phyloP scores from a whole-genome alignment of 257 asterid genomes.

The Solanum clarkiae region DNA sequence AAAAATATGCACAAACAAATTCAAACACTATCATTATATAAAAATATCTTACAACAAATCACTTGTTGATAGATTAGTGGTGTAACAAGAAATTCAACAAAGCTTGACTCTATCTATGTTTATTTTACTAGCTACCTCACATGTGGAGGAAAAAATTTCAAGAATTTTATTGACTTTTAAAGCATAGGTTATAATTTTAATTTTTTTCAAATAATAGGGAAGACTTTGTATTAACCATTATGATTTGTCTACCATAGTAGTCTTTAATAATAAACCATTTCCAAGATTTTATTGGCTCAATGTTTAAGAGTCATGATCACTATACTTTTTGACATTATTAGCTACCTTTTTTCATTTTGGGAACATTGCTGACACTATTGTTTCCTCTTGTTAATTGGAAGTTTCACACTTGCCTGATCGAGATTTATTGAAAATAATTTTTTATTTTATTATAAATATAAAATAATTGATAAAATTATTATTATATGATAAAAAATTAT shows the following conservation, averaged over 20 bases:
- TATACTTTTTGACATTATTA: background rate
- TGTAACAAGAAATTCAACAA: background rate
- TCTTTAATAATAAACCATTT: background rate
- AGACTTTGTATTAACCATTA: background rate
- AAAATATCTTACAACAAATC: background rate
- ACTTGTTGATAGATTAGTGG: background rate
- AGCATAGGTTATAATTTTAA: background rate
- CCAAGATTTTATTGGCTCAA: slow-evolving; percentile 42
- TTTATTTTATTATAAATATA: too few relatives aligned
- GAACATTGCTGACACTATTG: background rate
- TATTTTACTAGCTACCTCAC: background rate
- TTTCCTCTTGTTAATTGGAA: background rate
- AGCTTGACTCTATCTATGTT: background rate
- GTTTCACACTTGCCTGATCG: too few relatives aligned
- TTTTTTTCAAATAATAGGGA: background rate
- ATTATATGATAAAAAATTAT: too few relatives aligned
- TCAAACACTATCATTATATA: background rate
- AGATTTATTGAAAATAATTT: too few relatives aligned
- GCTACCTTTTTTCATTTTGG: background rate
- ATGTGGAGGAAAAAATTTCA: background rate
- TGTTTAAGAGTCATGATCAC: slow-evolving; percentile 20
- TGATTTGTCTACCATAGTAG: slow-evolving; percentile 14
- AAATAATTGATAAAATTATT: too few relatives aligned
- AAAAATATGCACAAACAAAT: rapidly evolving
- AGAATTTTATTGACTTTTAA: background rate